These are phyloP conservation scores for Polychaeton citri DNA, from an alignment of 2,329 filamentous ascomycete genomes.

Conservation along the genomic window DNA sequence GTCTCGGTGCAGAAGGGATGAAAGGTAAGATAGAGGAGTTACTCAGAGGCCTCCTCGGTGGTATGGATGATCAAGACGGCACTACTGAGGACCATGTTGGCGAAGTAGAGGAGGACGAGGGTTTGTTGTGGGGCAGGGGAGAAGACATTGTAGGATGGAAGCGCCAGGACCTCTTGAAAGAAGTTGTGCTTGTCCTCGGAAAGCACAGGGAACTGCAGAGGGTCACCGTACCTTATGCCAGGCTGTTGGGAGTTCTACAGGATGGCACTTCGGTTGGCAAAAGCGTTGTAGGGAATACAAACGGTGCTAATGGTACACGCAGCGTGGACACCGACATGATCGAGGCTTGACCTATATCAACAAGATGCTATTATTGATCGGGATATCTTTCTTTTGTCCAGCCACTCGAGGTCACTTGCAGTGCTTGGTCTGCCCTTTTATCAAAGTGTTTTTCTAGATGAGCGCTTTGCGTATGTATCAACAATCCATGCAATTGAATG, in stretches of 20 bases:
- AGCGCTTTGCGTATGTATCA: no score
- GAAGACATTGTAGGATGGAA: constrained; percentile 84
- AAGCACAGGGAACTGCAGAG: constrained; percentile 93
- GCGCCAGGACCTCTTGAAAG: constrained; percentile 72
- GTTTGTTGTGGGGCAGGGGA: constrained; percentile 34
- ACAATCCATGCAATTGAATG: no score
- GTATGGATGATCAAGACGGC: constrained; percentile 47
- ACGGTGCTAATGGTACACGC: background rate
- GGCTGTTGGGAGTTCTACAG: constrained; percentile 52
- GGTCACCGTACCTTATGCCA: constrained; percentile 87
- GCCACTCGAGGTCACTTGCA: no score
- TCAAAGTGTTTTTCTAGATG: no score
- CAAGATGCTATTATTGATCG: no score
- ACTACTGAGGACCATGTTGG: constrained; percentile 31
- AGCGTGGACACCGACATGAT: background rate
- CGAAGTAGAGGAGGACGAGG: constrained; percentile 43
- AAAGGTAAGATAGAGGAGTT: constrained; percentile 87
- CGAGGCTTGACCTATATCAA: no score
- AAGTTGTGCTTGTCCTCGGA: constrained; percentile 88
- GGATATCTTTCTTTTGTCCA: no score
- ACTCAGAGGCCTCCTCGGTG: constrained; percentile 66
- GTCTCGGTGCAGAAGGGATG: constrained; percentile 78
- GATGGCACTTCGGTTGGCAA: background rate
- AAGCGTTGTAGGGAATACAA: background rate
- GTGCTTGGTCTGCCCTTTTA: no score